Conservation (phyloP, 345 rosid species). For the Gossypium australe region DNA sequence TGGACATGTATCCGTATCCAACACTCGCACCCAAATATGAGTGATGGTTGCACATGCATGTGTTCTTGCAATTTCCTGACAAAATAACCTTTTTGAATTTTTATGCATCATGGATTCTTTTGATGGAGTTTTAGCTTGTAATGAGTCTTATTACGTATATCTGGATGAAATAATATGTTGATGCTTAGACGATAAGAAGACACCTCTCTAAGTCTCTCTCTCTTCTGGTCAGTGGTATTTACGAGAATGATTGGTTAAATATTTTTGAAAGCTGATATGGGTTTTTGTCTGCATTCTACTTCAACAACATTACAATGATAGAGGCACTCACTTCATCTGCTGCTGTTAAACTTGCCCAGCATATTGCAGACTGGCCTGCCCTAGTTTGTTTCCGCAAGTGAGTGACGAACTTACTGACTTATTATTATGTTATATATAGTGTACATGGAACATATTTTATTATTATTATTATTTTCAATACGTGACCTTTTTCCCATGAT, state of each 20-base stretch:
- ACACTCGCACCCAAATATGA: neutral
- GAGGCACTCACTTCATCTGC: slow-evolving; percentile 75
- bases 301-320: slow-evolving; percentile 92
- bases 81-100: neutral
- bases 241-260: too few relatives aligned
- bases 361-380: slow-evolving; percentile 65
- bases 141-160: neutral
- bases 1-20: neutral
- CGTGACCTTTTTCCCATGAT: too few relatives aligned
- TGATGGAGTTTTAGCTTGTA: neutral
- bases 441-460: too few relatives aligned
- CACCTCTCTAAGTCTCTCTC: neutral
- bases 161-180: neutral
- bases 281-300: slow-evolving; percentile 59
- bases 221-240: too few relatives aligned
- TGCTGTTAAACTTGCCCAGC: slow-evolving; percentile 71
- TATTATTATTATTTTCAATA: too few relatives aligned
- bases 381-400: slow-evolving; percentile 93
- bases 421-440: neutral
- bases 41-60: neutral
- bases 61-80: neutral
- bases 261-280: too few relatives aligned
- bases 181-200: neutral
- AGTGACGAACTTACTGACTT: slow-evolving; percentile 12
- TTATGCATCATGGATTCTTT: neutral